These are phyloP conservation scores for Fraxinus sp. DNA, from an alignment of 305 asterid species.

Conservation along the genomic window DNA sequence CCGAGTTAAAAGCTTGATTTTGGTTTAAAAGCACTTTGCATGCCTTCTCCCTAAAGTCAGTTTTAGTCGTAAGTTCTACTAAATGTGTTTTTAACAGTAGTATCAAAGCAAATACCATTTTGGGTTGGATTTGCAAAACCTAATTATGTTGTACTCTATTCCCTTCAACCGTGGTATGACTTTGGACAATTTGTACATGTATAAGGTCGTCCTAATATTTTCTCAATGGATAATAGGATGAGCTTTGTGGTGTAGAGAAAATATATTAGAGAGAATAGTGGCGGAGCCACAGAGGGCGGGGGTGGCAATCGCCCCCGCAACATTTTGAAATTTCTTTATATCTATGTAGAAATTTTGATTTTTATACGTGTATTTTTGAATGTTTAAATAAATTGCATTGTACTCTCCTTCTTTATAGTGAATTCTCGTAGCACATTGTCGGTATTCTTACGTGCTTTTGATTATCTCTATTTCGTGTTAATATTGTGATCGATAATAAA, in stretches of 20 bases:
- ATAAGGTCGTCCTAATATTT: not conserved
- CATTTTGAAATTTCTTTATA: not conserved
- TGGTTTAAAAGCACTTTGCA: not conserved
- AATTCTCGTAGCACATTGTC: not conserved
- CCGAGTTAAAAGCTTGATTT: not conserved
- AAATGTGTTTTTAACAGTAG: not conserved
- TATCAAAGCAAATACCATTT: not conserved
- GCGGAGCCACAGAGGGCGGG: not conserved
- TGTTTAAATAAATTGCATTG: not conserved
- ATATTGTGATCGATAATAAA: not conserved
- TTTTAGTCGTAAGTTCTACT: not conserved
- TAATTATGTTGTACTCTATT: not conserved
- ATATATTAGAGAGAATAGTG: not conserved
- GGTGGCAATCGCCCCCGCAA: not conserved
- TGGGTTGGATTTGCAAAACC: not conserved
- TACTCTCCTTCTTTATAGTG: not conserved
- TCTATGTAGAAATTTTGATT: not conserved
- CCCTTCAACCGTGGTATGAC: not conserved
- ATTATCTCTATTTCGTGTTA: not conserved
- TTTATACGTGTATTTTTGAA: not conserved
- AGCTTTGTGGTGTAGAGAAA: not conserved
- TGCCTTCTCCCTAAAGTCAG: not conserved
- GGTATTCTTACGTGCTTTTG: not conserved
- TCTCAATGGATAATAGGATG: not conserved
- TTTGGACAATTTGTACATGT: not conserved